Evolutionary conservation across 257 asterid genomes (phyloP).

Genomic region (Haberlea rhodopensis): DNA sequence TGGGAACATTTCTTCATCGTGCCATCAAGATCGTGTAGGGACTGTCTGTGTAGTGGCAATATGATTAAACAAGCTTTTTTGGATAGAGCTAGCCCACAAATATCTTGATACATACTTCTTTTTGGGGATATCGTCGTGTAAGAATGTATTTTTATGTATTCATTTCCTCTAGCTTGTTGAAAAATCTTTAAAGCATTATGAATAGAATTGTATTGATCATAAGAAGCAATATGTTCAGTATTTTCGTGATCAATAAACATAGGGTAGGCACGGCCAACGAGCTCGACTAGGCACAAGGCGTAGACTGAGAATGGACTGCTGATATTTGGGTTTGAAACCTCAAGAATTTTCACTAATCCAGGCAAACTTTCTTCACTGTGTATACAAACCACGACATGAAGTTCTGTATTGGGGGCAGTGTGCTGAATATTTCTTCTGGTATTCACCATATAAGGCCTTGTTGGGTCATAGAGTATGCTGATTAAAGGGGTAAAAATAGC

Average conservation of each 20-base stretch:
- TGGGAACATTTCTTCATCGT: slow-evolving; percentile 23
- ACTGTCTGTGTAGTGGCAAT: slow-evolving; percentile 37
- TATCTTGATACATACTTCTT: slow-evolving; percentile 66
- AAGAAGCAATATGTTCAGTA: slow-evolving; percentile 20
- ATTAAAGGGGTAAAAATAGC: slow-evolving; percentile 54
- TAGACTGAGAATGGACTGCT: slow-evolving; percentile 46
- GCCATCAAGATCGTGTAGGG: slow-evolving; percentile 14
- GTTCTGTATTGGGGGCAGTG: slow-evolving; percentile 46
- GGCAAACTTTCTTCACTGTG: slow-evolving; percentile 45
- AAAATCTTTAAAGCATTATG: slow-evolving; percentile 53
- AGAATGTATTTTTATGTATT: slow-evolving; percentile 34
- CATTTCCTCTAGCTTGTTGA: slow-evolving; percentile 35
- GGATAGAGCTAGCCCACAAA: slow-evolving; percentile 64
- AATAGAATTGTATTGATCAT: slow-evolving; percentile 25
- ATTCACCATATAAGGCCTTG: slow-evolving; percentile 73
- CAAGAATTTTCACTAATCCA: slow-evolving; percentile 49
- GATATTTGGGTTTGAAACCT: slow-evolving; percentile 48
- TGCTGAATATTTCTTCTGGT: slow-evolving; percentile 69
- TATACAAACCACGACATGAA: slow-evolving; percentile 53
- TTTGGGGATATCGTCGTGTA: slow-evolving; percentile 53
- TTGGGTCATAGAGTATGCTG: slow-evolving; percentile 63
- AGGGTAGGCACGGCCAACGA: slow-evolving; percentile 58
- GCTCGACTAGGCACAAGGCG: slow-evolving; percentile 58
- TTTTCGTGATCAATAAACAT: slow-evolving; percentile 57
- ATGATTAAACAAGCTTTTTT: slow-evolving; percentile 59